A percentile compares a stretch with the other conserved stretches of the same genome.
Conservation (phyloP, 2,329 filamentous ascomycete genomes). For the Pseudocercospora ulei region DNA sequence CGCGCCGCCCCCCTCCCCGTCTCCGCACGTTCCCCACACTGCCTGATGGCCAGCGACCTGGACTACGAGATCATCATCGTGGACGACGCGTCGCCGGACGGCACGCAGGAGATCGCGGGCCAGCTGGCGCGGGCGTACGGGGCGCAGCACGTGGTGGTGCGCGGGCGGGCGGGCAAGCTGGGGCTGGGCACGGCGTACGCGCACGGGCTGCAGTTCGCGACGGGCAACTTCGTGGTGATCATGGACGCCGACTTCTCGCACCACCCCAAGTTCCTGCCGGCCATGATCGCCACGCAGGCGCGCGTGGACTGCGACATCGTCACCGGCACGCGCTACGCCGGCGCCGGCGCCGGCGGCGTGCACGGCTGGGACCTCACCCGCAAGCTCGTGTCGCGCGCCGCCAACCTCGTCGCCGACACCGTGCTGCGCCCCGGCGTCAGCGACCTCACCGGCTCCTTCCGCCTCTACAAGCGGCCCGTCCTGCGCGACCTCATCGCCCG, state of each 20-base stretch:
- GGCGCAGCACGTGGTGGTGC: slow-evolving; percentile 61
- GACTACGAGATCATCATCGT: slow-evolving; percentile 98
- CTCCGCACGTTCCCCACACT: no score
- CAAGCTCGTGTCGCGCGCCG: slow-evolving; percentile 68
- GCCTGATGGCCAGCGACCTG: slow-evolving; percentile 58
- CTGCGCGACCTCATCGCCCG: slow-evolving; percentile 80
- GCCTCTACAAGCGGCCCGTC: slow-evolving; percentile 84
- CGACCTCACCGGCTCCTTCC: slow-evolving; percentile 88
- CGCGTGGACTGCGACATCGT: slow-evolving; percentile 84
- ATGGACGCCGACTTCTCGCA: slow-evolving; percentile 99
- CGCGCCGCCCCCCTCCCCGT: not conserved
- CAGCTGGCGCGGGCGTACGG: slow-evolving; percentile 82
- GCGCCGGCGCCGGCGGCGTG: slow-evolving; percentile 66
- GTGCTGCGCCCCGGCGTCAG: slow-evolving; percentile 86
- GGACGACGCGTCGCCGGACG: slow-evolving; percentile 94
- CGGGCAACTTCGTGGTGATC: slow-evolving; percentile 95
- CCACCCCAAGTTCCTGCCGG: slow-evolving; percentile 96
- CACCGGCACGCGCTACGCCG: slow-evolving; percentile 84
- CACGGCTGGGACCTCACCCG: slow-evolving; percentile 90
- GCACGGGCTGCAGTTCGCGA: slow-evolving; percentile 80
- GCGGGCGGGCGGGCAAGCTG: slow-evolving; percentile 85
- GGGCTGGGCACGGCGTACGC: slow-evolving; percentile 96
- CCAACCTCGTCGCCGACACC: slow-evolving; percentile 92
- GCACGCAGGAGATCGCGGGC: slow-evolving; percentile 79
- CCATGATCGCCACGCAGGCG: slow-evolving; percentile 79